Evolutionary conservation across 1,139 yeast genomes (phyloP).

Genomic region (Debaryomycetaceae sp.): DNA sequence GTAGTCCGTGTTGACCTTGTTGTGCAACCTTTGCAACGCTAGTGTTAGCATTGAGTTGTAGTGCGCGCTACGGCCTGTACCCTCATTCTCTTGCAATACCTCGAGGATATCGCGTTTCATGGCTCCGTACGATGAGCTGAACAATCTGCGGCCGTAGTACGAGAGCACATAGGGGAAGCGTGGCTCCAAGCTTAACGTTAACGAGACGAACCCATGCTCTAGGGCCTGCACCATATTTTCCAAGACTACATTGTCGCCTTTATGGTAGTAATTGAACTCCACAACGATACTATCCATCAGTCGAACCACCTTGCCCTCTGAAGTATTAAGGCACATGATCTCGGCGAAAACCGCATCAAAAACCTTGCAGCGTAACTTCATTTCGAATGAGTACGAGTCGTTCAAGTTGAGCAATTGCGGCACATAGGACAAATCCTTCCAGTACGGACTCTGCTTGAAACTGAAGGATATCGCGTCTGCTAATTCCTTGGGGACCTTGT

Average conservation of each 20-base stretch:
- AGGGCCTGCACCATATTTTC: constrained; percentile 17
- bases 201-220: constrained; percentile 26
- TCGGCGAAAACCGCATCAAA: constrained; percentile 15
- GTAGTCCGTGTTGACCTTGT: neutral
- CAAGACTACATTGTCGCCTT: constrained; percentile 9
- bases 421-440: neutral
- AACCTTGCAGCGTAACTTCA: constrained; percentile 19
- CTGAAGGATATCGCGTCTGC: neutral
- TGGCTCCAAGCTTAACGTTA: constrained; percentile 27
- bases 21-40: constrained; percentile 1
- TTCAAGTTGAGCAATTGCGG: neutral
- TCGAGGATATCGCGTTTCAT: constrained; percentile 9
- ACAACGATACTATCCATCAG: constrained; percentile 12
- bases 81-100: neutral
- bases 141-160: constrained; percentile 26
- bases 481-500: constrained; percentile 2
- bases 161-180: constrained; percentile 35
- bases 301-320: neutral
- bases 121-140: constrained; percentile 23
- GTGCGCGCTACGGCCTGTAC: neutral
- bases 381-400: constrained; percentile 7
- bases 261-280: constrained; percentile 13
- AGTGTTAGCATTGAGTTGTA: neutral
- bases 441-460: neutral
- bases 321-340: constrained; percentile 7